Conservation (phyloP, 192 early-diverging fungal species). For the Coemansia sp. region DNA sequence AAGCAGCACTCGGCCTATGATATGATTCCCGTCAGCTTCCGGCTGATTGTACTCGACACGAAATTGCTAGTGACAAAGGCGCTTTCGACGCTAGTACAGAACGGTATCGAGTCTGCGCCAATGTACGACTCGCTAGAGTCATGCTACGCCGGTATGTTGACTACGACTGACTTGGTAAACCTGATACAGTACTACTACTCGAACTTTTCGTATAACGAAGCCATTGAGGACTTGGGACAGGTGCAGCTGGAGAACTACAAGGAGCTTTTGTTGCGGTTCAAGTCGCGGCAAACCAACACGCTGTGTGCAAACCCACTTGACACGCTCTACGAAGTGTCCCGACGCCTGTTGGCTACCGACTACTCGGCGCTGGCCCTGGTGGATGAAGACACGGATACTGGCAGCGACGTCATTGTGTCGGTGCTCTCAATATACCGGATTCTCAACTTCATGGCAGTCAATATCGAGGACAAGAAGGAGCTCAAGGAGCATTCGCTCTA, state of each 20-base stretch:
- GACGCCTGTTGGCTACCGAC: conserved; percentile 74
- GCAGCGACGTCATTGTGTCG: conserved; percentile 85
- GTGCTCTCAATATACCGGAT: conserved; percentile 89
- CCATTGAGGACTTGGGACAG: conserved; percentile 84
- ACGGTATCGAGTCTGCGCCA: conserved; percentile 92
- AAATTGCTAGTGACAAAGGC: conserved; percentile 90
- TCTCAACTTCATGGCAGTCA: conserved; percentile 82
- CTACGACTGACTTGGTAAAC: conserved; percentile 94
- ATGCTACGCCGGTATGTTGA: conserved; percentile 92
- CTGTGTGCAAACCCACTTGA: conserved; percentile 83
- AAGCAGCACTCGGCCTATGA: conserved; percentile 89
- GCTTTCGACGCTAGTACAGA: conserved; percentile 87
- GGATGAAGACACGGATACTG: conserved; percentile 73
- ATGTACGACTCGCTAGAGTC: conserved; percentile 81
- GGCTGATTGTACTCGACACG: conserved; percentile 90
- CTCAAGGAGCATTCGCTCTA: conserved; percentile 65
- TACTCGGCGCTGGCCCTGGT: conserved; percentile 88
- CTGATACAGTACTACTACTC: conserved; percentile 91
- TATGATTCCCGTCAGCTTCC: conserved; percentile 84
- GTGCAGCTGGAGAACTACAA: conserved; percentile 54
- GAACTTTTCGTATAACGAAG: conserved; percentile 74
- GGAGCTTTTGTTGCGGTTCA: conserved; percentile 52
- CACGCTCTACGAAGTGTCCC: conserved; percentile 84
- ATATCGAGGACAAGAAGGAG: conserved; percentile 69
- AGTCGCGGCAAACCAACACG: conserved; percentile 54